Conservation (phyloP, 768 basidiomycete genomes). For the Lyophyllum semitale region DNA sequence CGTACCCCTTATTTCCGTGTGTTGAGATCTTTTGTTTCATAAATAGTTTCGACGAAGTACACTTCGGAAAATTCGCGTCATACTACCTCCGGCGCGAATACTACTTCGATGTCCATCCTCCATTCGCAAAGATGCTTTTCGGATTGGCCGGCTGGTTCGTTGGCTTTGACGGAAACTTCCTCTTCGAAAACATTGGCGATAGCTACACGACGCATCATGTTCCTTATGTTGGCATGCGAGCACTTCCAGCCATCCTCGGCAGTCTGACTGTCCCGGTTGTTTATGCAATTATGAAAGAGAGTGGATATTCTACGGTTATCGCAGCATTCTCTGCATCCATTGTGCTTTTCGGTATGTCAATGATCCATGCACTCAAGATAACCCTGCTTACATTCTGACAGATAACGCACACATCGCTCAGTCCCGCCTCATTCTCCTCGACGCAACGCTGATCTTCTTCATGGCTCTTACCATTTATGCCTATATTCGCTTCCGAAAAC, state of each 20-base stretch:
- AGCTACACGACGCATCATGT: conserved; percentile 85
- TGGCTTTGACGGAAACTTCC: conserved; percentile 92
- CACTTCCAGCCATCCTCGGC: conserved; percentile 88
- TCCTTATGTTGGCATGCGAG: conserved; percentile 92
- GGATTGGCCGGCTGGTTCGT: conserved; percentile 95
- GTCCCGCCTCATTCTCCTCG: conserved; percentile 94
- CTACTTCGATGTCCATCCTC: conserved; percentile 99
- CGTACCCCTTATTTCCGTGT: background rate
- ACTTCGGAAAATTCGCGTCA: conserved; percentile 97
- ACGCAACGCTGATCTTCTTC: conserved; percentile 94
- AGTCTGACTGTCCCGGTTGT: conserved; percentile 89
- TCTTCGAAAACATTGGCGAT: conserved; percentile 95
- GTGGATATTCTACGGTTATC: conserved; percentile 90
- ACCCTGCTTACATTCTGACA: conserved; percentile 26
- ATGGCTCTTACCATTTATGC: conserved; percentile 91
- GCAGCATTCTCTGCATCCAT: conserved; percentile 87
- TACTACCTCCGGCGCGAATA: conserved; percentile 93
- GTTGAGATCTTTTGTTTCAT: background rate
- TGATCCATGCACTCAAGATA: background rate
- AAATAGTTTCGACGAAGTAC: conserved; percentile 92
- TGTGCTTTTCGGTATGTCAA: conserved; percentile 79
- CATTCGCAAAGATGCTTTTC: conserved; percentile 93
- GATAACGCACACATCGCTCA: conserved; percentile 97
- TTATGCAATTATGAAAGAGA: conserved; percentile 97
- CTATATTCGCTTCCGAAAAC: conserved; percentile 92